Evolutionary conservation across 352 stramenopile genomes (phyloP), one percentile per base, ranked within the genome.

Genomic region (Aphanomyces astaci): DNA sequence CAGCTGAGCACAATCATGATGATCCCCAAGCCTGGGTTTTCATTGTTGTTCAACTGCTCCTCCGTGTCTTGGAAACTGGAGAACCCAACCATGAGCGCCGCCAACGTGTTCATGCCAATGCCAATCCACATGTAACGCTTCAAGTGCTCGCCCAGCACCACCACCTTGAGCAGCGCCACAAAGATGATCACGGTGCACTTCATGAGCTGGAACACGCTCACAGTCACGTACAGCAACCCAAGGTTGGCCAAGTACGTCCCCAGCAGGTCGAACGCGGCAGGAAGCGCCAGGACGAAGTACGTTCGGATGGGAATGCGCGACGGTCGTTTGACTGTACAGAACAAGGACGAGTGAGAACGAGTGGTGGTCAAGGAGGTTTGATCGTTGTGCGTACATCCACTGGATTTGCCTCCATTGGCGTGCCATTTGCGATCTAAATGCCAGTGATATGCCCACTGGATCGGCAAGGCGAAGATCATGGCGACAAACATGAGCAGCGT

Each of bases 401-500:
- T 79, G 73, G 78, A 24, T 73, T 72, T 24, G 74, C 82, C 55
- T 56, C 64, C 53, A 32, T 66, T 54, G 17, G 71, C 70, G 36
- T 82, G 75, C 80, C 80, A 92, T 64, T 94, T 75, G 36, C 76
- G 78, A 65, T 92, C 81, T 9, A 92, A 70, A 63, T 92, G 75
- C 74, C 80, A 90, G 64, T 90, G 86, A 70, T 94, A 94, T 9
- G 70, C 70, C 76, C 80, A 95, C 72, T 98, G 95, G 73, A 98
- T 96, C 17, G 91, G 78, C 17, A 98, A 74, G 22, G 89, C 92
- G 70, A 96, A 97, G 27, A 93, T 71, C 95, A 98, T 98, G 40
- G 93, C 92, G 7, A 98, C 75, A 76, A 98, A 98, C 94, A 98
- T 98, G 70, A 96, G 88, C 81, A 95, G 97, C 17, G 95, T 98